A percentile compares a stretch with the other conserved stretches of the same genome.
Conservation (phyloP, 2,329 filamentous ascomycete genomes). For the Stagonosporopsis rhizophila region DNA sequence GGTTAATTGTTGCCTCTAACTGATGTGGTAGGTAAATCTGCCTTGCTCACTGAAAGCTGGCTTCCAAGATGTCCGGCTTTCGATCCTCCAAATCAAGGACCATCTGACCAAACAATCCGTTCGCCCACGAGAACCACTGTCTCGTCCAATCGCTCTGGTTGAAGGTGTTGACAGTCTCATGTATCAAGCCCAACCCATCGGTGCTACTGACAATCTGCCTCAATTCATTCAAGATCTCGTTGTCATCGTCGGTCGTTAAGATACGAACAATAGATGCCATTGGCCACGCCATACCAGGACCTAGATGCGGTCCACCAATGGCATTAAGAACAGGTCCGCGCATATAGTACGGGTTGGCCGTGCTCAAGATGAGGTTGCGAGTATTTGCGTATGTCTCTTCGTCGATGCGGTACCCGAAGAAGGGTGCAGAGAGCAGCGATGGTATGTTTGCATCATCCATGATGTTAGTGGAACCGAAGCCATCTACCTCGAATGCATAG, state of each 20-base stretch:
- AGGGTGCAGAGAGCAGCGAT: slow-evolving; percentile 69
- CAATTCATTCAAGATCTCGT: slow-evolving; percentile 55
- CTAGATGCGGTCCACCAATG: slow-evolving; percentile 58
- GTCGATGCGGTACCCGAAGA: slow-evolving; percentile 63
- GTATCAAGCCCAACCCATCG: slow-evolving; percentile 57
- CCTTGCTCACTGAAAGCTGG: slow-evolving; percentile 52
- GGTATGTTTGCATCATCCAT: slow-evolving; percentile 80
- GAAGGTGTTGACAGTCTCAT: slow-evolving; percentile 60
- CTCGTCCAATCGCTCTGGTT: slow-evolving; percentile 56
- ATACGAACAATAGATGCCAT: slow-evolving; percentile 61
- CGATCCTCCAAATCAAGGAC: slow-evolving; percentile 55
- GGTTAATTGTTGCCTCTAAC: not conserved
- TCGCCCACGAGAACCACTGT: slow-evolving; percentile 62
- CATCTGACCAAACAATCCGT: slow-evolving; percentile 60
- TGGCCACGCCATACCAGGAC: slow-evolving; percentile 58
- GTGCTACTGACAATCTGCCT: slow-evolving; percentile 56
- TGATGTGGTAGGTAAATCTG: slow-evolving; percentile 8
- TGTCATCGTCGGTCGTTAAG: slow-evolving; percentile 57
- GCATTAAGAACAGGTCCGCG: slow-evolving; percentile 57
- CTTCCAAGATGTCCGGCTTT: slow-evolving; percentile 53
- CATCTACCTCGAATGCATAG: slow-evolving; percentile 59
- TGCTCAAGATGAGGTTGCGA: slow-evolving; percentile 53
- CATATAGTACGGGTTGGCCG: slow-evolving; percentile 59
- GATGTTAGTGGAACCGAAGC: slow-evolving; percentile 58
- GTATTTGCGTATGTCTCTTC: slow-evolving; percentile 56